phyloP scores from a whole-genome alignment of 352 stramenopile species.

The Phytophthora sansomeana region DNA sequence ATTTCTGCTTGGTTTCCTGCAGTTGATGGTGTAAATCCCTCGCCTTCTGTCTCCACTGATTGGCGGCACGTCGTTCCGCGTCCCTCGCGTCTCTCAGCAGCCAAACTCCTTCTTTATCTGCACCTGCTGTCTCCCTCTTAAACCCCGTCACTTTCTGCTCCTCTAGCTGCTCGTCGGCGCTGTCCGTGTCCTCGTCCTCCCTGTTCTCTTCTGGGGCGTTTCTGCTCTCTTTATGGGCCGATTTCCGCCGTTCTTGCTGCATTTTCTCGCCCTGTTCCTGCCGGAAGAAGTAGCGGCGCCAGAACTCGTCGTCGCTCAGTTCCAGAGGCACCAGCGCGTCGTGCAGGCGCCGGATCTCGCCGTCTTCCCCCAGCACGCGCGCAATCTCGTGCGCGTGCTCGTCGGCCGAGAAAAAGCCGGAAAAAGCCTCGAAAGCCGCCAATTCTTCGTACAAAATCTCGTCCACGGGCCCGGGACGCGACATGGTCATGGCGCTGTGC shows the following conservation, averaged over 20 bases:
- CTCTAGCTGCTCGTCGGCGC: conserved; percentile 21
- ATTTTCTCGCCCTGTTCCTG: conserved; percentile 52
- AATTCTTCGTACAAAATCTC: conserved; percentile 88
- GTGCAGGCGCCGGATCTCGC: conserved; percentile 63
- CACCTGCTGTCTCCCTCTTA: conserved; percentile 35
- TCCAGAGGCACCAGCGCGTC: conserved; percentile 79
- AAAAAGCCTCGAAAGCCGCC: conserved; percentile 74
- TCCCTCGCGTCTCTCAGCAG: conserved; percentile 51
- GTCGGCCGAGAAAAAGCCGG: conserved; percentile 66
- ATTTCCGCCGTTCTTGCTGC: conserved; percentile 40
- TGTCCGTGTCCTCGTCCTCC: conserved; percentile 50
- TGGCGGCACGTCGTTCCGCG: conserved; percentile 49
- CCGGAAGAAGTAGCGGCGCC: conserved; percentile 84
- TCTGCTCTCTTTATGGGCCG: conserved; percentile 22
- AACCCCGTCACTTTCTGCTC: conserved; percentile 29
- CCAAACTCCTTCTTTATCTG: conserved; percentile 51
- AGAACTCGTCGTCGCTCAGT: conserved; percentile 87
- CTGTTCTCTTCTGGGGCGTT: conserved; percentile 28
- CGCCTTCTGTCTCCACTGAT: conserved; percentile 80
- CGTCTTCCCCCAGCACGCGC: conserved; percentile 58
- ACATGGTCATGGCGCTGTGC: conserved; percentile 61
- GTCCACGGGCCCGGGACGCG: conserved; percentile 72
- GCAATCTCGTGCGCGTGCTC: conserved; percentile 80
- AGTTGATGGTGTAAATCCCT: conserved; percentile 68
- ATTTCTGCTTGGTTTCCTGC: conserved; percentile 43